phyloP scores from a whole-genome alignment of 2,329 filamentous ascomycete genomes.

The Fusarium begoniae region DNA sequence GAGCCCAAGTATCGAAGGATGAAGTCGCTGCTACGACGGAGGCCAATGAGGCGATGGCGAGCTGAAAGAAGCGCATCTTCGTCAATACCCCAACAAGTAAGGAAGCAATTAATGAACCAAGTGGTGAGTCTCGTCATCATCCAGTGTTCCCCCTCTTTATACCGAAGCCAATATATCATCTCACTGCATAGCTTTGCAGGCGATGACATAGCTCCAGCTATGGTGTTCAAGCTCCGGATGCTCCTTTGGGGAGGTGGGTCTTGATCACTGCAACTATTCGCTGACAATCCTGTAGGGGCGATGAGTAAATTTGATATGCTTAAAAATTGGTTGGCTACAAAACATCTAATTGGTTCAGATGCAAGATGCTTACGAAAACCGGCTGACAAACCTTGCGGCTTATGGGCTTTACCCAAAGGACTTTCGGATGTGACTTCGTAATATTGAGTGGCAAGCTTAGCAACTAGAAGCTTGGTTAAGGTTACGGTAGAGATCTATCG shows the following conservation, averaged over 20 bases:
- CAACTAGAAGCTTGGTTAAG: neutral
- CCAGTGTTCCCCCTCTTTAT: slow-evolving; percentile 1
- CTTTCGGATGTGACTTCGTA: neutral
- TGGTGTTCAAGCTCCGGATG: slow-evolving; percentile 11
- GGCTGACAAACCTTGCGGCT: neutral
- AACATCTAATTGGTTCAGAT: neutral
- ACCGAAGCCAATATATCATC: neutral
- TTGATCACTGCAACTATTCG: neutral
- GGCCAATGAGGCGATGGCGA: slow-evolving; percentile 1
- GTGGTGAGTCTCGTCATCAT: rapidly evolving
- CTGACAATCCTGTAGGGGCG: neutral
- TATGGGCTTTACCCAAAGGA: neutral
- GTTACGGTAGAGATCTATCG: neutral
- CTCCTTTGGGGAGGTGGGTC: slow-evolving; percentile 12
- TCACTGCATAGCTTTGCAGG: neutral
- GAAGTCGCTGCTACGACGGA: neutral
- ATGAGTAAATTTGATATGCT: neutral
- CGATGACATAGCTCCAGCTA: neutral
- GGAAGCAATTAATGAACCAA: rapidly evolving
- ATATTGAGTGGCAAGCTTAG: too few species aligned
- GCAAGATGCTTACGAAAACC: neutral
- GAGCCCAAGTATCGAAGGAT: slow-evolving; percentile 52
- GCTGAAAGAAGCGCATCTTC: neutral
- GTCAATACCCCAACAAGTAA: rapidly evolving
- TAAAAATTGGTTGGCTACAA: neutral